Conservation (phyloP, 2,329 filamentous ascomycete genomes). For the Colletotrichum paranaense region DNA sequence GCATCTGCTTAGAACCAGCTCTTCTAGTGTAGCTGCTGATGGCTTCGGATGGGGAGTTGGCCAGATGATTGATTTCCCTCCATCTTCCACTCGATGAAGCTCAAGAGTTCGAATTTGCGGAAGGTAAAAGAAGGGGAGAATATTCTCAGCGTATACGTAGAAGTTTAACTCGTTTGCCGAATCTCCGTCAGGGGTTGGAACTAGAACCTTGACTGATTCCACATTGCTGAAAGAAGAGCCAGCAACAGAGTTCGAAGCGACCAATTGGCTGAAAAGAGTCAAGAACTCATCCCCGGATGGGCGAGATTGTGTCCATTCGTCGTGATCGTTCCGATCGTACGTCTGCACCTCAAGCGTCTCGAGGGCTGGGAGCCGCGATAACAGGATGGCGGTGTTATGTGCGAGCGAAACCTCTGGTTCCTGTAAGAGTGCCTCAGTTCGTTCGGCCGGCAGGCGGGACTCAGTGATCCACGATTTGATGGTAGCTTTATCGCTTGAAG, state of each 20-base stretch:
- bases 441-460: background rate
- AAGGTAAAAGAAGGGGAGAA: background rate
- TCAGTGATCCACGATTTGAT: background rate
- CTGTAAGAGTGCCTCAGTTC: background rate
- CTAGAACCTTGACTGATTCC: background rate
- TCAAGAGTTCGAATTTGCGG: constrained; percentile 1
- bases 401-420: background rate
- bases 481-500: background rate
- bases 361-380: background rate
- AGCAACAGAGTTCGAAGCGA: background rate
- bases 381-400: background rate
- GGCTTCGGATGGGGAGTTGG: background rate
- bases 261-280: background rate
- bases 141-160: background rate
- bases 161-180: background rate
- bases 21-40: background rate
- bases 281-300: background rate
- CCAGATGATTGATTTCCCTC: background rate
- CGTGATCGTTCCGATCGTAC: background rate
- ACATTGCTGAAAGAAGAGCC: background rate
- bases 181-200: background rate
- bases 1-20: background rate
- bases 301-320: background rate
- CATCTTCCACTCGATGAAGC: constrained; percentile 4
- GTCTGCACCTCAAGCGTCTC: background rate